Evolutionary conservation across 176 grass and related monocot genomes (phyloP).

Genomic region (Elymus sibiricus): DNA sequence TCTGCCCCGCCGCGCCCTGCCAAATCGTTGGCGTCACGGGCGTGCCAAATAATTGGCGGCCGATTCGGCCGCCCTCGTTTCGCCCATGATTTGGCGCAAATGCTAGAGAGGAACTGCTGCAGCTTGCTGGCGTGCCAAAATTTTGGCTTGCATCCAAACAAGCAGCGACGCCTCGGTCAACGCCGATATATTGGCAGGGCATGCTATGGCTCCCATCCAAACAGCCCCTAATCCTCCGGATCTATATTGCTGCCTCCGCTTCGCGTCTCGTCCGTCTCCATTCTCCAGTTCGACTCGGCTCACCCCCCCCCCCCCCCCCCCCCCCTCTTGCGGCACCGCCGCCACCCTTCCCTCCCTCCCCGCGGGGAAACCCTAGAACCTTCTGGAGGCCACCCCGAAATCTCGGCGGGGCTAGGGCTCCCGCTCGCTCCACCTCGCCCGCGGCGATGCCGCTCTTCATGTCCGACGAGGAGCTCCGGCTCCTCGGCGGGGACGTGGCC

Average conservation of each 20-base stretch:
- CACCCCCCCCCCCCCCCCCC: slow-evolving; percentile 13
- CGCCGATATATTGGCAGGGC: too few species aligned
- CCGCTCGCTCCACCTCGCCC: background rate
- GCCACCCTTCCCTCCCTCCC: background rate
- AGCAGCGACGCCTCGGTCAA: too few species aligned
- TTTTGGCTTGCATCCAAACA: too few species aligned
- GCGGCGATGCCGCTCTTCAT: slow-evolving; percentile 86
- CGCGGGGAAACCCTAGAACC: slow-evolving; percentile 64
- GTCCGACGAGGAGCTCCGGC: slow-evolving; percentile 86
- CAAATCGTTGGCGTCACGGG: too few species aligned
- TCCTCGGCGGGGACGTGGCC: slow-evolving; percentile 58
- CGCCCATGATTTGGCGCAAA: too few species aligned
- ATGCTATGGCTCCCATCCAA: too few species aligned
- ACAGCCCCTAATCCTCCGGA: background rate
- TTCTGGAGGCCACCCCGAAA: slow-evolving; percentile 7
- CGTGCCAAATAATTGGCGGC: too few species aligned
- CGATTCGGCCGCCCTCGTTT: too few species aligned
- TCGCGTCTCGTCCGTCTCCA: background rate
- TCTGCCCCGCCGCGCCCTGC: too few species aligned
- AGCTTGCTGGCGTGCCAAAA: too few species aligned
- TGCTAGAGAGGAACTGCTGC: too few species aligned
- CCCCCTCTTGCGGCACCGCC: slow-evolving; percentile 8
- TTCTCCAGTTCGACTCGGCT: slow-evolving; percentile 18
- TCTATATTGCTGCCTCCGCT: slow-evolving; percentile 5
- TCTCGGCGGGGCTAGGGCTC: background rate